Evolutionary conservation across 257 asterid species (phyloP).

Genomic region (Jasminum sambac): DNA sequence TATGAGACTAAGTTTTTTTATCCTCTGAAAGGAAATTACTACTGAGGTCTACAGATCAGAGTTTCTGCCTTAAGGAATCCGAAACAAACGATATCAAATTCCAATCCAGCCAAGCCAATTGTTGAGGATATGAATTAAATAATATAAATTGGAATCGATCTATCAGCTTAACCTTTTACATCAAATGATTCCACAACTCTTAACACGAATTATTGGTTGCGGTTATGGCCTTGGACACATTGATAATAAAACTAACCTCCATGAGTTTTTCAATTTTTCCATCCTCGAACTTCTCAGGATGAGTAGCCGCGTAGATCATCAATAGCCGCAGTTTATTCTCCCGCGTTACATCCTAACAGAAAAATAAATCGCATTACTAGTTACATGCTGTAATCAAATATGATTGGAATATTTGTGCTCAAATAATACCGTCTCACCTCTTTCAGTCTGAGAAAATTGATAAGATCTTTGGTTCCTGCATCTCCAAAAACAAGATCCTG

Average conservation of each 20-base stretch:
- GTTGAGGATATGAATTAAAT: too few relatives aligned
- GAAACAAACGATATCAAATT: background rate
- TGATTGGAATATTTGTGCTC: constrained; percentile 2
- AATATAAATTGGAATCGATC: too few relatives aligned
- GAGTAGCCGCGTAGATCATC: constrained; percentile 92
- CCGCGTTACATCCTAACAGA: constrained; percentile 77
- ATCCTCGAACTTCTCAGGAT: constrained; percentile 94
- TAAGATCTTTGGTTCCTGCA: constrained; percentile 90
- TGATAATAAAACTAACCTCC: constrained; percentile 57
- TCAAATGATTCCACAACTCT: too few relatives aligned
- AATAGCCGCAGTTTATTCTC: constrained; percentile 85
- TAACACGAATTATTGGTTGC: background rate
- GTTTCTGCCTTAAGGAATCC: background rate
- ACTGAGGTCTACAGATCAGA: background rate
- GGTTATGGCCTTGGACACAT: background rate
- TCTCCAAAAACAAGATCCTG: constrained; percentile 99
- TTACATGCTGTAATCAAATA: constrained; percentile 16
- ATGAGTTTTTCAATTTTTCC: constrained; percentile 77
- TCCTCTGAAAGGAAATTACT: background rate
- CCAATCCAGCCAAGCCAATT: background rate
- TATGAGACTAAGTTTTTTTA: background rate
- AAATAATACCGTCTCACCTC: constrained; percentile 47
- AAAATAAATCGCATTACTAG: constrained; percentile 16
- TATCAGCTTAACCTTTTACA: too few relatives aligned
- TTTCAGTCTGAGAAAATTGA: constrained; percentile 74